Evolutionary conservation across 495 filamentous ascomycete species (phyloP).

Genomic region (Daldinia caldariorum): DNA sequence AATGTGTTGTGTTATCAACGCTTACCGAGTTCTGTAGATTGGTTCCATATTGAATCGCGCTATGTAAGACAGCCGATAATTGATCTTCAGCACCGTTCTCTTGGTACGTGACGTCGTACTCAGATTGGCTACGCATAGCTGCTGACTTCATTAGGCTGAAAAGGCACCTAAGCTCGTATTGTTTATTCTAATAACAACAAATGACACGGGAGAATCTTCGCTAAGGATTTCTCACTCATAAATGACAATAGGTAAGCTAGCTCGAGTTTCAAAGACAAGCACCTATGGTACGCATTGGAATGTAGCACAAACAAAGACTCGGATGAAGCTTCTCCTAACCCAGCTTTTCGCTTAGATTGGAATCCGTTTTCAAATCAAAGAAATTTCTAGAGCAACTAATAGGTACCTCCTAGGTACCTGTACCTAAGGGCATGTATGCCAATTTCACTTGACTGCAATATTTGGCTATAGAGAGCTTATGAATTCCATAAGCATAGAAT

Average conservation of each 20-base stretch:
- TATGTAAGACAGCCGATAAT: neutral
- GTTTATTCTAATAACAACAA: neutral
- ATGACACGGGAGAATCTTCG: neutral
- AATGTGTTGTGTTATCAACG: neutral
- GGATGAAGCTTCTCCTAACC: neutral
- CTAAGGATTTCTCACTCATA: neutral
- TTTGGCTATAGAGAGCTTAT: too few species aligned
- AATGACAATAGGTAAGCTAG: neutral
- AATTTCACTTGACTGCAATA: too few species aligned
- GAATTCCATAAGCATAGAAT: too few species aligned
- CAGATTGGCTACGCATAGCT: constrained; percentile 2
- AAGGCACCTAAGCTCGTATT: neutral
- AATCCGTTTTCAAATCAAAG: constrained; percentile 29
- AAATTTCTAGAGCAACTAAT: neutral
- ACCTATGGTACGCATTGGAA: constrained; percentile 3
- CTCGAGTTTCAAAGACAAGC: neutral
- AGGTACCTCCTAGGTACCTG: neutral
- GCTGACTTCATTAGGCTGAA: neutral
- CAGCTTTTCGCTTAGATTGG: neutral
- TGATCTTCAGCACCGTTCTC: neutral
- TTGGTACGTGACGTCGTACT: neutral
- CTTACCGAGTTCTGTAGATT: constrained; percentile 23
- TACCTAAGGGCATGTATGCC: too few species aligned
- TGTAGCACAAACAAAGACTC: constrained; percentile 16
- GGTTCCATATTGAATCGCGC: neutral